These are phyloP conservation scores for Dendrobium nobile DNA, from an alignment of 106 monocot species.

Conservation along the genomic window DNA sequence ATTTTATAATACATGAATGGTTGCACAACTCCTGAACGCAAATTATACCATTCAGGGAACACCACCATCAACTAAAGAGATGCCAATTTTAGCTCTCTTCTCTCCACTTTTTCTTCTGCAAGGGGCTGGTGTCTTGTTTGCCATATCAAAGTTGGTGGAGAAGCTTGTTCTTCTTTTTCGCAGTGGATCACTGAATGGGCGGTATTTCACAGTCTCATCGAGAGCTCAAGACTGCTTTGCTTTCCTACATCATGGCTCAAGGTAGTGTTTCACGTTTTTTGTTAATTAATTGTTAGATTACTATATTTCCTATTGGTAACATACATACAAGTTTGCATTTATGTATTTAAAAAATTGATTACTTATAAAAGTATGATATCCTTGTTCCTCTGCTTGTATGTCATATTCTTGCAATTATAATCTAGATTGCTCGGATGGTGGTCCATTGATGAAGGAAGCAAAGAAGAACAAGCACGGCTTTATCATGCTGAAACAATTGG, in stretches of 20 bases:
- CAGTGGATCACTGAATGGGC: conserved; percentile 41
- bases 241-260: conserved; percentile 87
- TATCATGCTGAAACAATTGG: conserved; percentile 59
- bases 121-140: conserved; percentile 74
- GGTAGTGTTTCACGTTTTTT: conserved; percentile 27
- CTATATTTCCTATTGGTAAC: neutral
- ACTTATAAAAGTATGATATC: no score
- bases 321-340: neutral
- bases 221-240: conserved; percentile 72
- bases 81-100: conserved; percentile 70
- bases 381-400: neutral
- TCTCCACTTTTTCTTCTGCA: conserved; percentile 81
- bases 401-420: conserved; percentile 4
- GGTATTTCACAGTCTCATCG: conserved; percentile 59
- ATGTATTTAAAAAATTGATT: neutral
- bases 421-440: conserved; percentile 90
- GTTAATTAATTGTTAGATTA: neutral
- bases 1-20: neutral
- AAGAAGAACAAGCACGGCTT: conserved; percentile 87
- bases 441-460: conserved; percentile 98
- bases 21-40: neutral
- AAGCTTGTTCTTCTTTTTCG: conserved; percentile 69
- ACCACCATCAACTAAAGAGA: conserved; percentile 58
- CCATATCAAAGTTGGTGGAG: conserved; percentile 73
- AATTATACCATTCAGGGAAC: conserved; percentile 52